These are phyloP conservation scores for Sarcodon aspratus DNA, from an alignment of 768 basidiomycete species.

Conservation along the genomic window DNA sequence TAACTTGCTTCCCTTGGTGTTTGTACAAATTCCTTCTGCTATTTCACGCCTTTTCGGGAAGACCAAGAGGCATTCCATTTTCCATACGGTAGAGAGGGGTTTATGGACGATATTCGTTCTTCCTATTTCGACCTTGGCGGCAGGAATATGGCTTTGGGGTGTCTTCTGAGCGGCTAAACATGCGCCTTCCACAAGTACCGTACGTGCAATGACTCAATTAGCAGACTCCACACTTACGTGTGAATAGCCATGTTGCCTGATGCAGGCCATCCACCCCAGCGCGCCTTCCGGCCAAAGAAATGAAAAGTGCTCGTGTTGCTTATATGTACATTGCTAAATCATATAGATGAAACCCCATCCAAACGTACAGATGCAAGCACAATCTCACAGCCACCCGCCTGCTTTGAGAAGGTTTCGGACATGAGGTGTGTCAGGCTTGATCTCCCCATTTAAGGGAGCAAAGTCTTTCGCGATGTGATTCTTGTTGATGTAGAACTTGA, in stretches of 20 bases:
- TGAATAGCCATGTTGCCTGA: too few relatives aligned
- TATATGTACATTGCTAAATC: too few relatives aligned
- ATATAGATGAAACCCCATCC: too few relatives aligned
- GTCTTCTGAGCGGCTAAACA: not conserved
- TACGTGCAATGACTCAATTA: too few relatives aligned
- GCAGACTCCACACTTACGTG: too few relatives aligned
- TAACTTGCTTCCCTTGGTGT: constrained; percentile 26
- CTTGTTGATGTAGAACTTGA: not conserved
- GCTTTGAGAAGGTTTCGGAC: not conserved
- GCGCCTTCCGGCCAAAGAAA: too few relatives aligned
- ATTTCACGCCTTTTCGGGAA: constrained; percentile 11
- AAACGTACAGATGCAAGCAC: too few relatives aligned
- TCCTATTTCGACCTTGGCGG: constrained; percentile 22
- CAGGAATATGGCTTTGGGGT: constrained; percentile 17
- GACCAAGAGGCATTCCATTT: constrained; percentile 2
- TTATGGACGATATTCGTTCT: constrained; percentile 33
- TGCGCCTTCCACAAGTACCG: too few relatives aligned
- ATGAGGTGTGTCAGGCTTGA: not conserved
- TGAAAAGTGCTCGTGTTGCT: too few relatives aligned
- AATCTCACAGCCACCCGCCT: not conserved
- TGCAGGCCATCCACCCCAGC: too few relatives aligned
- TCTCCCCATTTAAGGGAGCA: not conserved
- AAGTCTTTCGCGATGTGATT: not conserved
- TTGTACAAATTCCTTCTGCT: constrained; percentile 9
- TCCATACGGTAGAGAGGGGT: constrained; percentile 15